Evolutionary conservation across 805 yeast genomes (phyloP).

Genomic region (Saccharomyces kudriavzevii): DNA sequence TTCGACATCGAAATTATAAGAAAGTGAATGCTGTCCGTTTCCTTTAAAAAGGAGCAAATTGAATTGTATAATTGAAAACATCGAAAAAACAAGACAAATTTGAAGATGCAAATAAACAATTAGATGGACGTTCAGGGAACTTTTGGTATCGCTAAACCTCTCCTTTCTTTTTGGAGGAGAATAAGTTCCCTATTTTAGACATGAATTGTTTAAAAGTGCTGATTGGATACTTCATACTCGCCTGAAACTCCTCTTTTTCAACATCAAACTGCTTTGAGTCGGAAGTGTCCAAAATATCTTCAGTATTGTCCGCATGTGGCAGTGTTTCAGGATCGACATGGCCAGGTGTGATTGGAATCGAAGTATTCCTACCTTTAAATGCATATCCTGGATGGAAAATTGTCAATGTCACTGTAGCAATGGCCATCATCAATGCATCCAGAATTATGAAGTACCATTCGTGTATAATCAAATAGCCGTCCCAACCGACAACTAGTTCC

Average conservation of each 20-base stretch:
- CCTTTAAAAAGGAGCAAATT: background rate
- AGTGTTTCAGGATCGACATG: conserved; percentile 11
- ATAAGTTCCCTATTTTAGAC: background rate
- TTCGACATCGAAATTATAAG: background rate
- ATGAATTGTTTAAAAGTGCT: background rate
- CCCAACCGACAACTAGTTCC: conserved; percentile 61
- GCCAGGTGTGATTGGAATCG: conserved; percentile 21
- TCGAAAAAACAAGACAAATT: background rate
- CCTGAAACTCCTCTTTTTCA: background rate
- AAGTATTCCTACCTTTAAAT: conserved; percentile 30
- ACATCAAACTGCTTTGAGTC: background rate
- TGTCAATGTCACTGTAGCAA: conserved; percentile 41
- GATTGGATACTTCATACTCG: background rate
- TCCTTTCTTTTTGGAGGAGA: background rate
- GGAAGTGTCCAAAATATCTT: background rate
- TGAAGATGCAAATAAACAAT: background rate
- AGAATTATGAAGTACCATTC: conserved; percentile 52
- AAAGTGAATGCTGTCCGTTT: background rate
- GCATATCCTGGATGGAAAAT: conserved; percentile 58
- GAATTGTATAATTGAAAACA: background rate
- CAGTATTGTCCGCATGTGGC: conserved; percentile 1
- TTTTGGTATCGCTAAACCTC: background rate
- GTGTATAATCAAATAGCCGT: conserved; percentile 52
- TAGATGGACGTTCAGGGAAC: background rate
- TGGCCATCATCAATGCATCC: conserved; percentile 54